Percentiles rank a stretch among this genome's conserved stretches.
phyloP scores from a whole-genome alignment of 352 stramenopile species.

The Pythium chondricola region DNA sequence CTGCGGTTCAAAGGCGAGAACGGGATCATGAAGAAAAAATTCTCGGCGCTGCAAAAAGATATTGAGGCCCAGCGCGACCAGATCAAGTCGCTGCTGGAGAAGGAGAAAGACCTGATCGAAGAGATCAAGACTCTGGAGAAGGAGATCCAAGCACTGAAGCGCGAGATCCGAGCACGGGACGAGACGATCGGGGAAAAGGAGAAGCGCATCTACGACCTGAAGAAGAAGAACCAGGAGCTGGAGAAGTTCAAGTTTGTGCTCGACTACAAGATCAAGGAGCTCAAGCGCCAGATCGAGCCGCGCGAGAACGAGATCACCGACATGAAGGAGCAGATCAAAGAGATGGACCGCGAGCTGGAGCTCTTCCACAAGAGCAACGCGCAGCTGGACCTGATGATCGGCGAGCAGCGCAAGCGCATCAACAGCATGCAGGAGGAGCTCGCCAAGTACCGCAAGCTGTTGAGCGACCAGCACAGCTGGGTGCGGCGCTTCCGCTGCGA shows the following conservation, averaged over 20 bases:
- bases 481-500: constrained; percentile 80
- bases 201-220: constrained; percentile 92
- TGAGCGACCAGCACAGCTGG: constrained; percentile 58
- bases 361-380: constrained; percentile 94
- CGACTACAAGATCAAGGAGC: constrained; percentile 96
- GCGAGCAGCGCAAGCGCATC: constrained; percentile 82
- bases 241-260: constrained; percentile 97
- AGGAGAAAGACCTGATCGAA: constrained; percentile 84
- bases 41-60: constrained; percentile 85
- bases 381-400: constrained; percentile 91
- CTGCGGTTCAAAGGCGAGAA: constrained; percentile 91
- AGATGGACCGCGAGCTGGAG: constrained; percentile 94
- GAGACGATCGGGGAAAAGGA: constrained; percentile 95
- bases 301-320: constrained; percentile 92
- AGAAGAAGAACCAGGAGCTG: constrained; percentile 95
- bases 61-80: constrained; percentile 90
- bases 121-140: constrained; percentile 85
- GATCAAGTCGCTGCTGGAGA: constrained; percentile 85
- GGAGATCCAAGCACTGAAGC: constrained; percentile 91
- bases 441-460: constrained; percentile 39
- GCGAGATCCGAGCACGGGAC: constrained; percentile 91
- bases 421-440: constrained; percentile 86
- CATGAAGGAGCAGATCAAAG: constrained; percentile 93
- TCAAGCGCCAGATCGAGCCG: constrained; percentile 92
- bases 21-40: constrained; percentile 94